Evolutionary conservation across 768 basidiomycete genomes (phyloP).

Genomic region (Boletales sp.): DNA sequence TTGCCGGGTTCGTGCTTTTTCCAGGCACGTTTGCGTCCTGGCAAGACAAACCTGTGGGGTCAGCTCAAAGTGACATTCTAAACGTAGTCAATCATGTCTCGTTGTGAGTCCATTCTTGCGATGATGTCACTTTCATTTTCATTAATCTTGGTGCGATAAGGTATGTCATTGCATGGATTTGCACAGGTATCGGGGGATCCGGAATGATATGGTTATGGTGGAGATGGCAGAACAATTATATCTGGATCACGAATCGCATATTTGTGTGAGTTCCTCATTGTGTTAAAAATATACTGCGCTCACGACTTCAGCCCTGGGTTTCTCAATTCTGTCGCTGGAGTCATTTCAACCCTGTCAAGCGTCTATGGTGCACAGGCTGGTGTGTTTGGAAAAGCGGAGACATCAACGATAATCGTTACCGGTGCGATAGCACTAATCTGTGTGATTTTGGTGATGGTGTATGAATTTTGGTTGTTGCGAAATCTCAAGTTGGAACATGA

Average conservation of each 20-base stretch:
- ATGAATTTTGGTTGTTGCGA: conserved; percentile 44
- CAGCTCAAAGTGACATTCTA: conserved; percentile 33
- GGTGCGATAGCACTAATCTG: conserved; percentile 36
- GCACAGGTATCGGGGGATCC: conserved; percentile 47
- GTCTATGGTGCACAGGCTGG: conserved; percentile 50
- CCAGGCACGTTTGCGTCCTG: conserved; percentile 58
- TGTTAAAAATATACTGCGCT: background rate
- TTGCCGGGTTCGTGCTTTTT: conserved; percentile 61
- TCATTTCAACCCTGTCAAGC: conserved; percentile 52
- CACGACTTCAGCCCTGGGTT: conserved; percentile 41
- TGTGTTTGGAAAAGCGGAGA: conserved; percentile 39
- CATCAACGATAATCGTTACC: conserved; percentile 48
- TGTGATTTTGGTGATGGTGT: conserved; percentile 38
- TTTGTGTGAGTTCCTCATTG: conserved; percentile 43
- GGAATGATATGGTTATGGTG: conserved; percentile 63
- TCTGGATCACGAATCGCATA: conserved; percentile 56
- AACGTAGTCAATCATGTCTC: conserved; percentile 40
- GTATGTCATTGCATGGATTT: conserved; percentile 51
- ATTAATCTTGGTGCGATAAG: conserved; percentile 26
- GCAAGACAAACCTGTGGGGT: conserved; percentile 19
- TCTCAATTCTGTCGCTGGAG: conserved; percentile 53
- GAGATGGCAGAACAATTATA: conserved; percentile 55
- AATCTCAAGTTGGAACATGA: conserved; percentile 44
- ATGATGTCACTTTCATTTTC: background rate
- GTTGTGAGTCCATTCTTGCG: conserved; percentile 35